phyloP scores from a whole-genome alignment of 2,329 filamentous ascomycete species.

The Sporothrix brunneoviolacea region DNA sequence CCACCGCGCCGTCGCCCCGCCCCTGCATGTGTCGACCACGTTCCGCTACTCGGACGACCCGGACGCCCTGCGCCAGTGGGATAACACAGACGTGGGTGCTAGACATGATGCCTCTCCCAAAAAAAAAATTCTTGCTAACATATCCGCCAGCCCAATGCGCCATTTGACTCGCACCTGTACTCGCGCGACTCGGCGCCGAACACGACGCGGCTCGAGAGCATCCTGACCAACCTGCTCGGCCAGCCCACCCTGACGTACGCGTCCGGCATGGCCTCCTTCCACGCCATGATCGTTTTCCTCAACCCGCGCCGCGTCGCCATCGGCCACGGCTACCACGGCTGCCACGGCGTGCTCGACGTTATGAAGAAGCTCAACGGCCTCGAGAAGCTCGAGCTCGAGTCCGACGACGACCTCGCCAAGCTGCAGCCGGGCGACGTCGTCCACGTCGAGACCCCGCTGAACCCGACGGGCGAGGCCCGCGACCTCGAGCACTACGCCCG shows the following conservation, averaged over 20 bases:
- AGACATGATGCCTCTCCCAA: no score
- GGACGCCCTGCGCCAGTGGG: conserved; percentile 48
- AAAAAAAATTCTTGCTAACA: no score
- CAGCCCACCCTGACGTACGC: conserved; percentile 69
- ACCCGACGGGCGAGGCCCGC: conserved; percentile 78
- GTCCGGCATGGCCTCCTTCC: conserved; percentile 81
- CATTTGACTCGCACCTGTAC: conserved; percentile 67
- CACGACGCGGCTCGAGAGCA: conserved; percentile 74
- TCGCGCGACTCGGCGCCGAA: conserved; percentile 75
- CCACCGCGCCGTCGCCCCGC: conserved; percentile 75
- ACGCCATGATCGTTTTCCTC: conserved; percentile 75
- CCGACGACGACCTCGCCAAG: conserved; percentile 38
- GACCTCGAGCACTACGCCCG: conserved; percentile 65
- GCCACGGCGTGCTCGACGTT: conserved; percentile 74
- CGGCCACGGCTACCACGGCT: conserved; percentile 84
- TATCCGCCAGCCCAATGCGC: no score
- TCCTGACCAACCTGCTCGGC: conserved; percentile 67
- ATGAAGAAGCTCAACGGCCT: conserved; percentile 71
- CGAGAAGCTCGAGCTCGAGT: conserved; percentile 61
- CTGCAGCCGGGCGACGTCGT: conserved; percentile 75
- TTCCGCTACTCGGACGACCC: conserved; percentile 75
- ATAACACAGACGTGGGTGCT: conserved; percentile 49
- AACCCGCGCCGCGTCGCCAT: conserved; percentile 80
- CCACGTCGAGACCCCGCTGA: conserved; percentile 88
- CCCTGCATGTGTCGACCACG: conserved; percentile 85